Percentiles rank a stretch among this genome's conserved stretches.
Evolutionary conservation across 345 rosid species (phyloP).

Genomic region (Lepidium africanum): DNA sequence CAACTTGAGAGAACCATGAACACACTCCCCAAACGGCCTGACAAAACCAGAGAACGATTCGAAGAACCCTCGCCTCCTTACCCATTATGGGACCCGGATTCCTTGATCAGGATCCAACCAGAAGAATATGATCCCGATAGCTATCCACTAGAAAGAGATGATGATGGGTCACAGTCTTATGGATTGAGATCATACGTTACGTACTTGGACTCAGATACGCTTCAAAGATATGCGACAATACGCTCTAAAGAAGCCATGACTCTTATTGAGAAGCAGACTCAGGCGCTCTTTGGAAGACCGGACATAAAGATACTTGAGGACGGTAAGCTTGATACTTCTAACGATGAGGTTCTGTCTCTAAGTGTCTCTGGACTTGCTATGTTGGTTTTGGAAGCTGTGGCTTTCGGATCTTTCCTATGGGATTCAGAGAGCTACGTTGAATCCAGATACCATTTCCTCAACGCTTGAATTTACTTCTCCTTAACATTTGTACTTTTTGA

Average conservation of each 20-base stretch:
- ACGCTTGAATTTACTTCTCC: conserved; percentile 29
- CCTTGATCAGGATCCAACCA: conserved; percentile 50
- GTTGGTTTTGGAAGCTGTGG: conserved; percentile 85
- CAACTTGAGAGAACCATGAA: conserved; percentile 89
- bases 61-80: conserved; percentile 41
- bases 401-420: conserved; percentile 89
- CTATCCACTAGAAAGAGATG: conserved; percentile 24
- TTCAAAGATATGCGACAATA: conserved; percentile 84
- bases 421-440: conserved; percentile 86
- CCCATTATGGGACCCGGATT: conserved; percentile 70
- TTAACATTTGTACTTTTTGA: conserved; percentile 7
- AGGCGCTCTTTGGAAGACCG: conserved; percentile 84
- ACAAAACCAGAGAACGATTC: conserved; percentile 31
- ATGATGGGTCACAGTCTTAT: conserved; percentile 33
- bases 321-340: conserved; percentile 60
- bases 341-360: conserved; percentile 49
- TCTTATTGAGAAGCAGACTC: conserved; percentile 82
- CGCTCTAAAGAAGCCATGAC: conserved; percentile 86
- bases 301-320: conserved; percentile 64
- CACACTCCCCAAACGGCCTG: conserved; percentile 57
- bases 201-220: conserved; percentile 80
- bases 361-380: conserved; percentile 70
- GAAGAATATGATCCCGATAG: conserved; percentile 29
- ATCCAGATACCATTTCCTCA: conserved; percentile 63
- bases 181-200: conserved; percentile 73